These are phyloP conservation scores for Kodamaea sp. DNA, from an alignment of 1,139 yeast genomes.

Conservation along the genomic window DNA sequence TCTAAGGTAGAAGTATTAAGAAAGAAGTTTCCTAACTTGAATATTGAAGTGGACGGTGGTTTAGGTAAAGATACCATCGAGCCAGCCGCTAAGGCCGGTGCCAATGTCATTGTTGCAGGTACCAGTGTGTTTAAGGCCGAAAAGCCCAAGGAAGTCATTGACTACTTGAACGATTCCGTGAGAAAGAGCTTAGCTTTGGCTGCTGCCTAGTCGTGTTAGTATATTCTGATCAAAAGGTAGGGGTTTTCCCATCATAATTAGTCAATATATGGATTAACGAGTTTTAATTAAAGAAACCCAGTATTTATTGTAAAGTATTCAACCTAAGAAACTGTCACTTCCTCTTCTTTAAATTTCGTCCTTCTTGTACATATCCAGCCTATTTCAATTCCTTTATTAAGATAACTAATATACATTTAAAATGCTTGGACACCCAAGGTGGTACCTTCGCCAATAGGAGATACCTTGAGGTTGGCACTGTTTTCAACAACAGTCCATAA, in stretches of 20 bases:
- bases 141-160: conserved; percentile 74
- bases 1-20: conserved; percentile 84
- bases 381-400: conserved; percentile 2
- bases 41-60: conserved; percentile 98
- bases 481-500: conserved; percentile 71
- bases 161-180: conserved; percentile 64
- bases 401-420: conserved; percentile 21
- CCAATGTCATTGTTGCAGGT: conserved; percentile 97
- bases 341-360: not conserved
- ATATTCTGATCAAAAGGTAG: not conserved
- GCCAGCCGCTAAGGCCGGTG: conserved; percentile 90
- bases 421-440: conserved; percentile 74
- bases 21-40: conserved; percentile 68
- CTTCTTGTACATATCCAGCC: no score
- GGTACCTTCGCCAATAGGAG: conserved; percentile 69
- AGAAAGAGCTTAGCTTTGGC: conserved; percentile 22
- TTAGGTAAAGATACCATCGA: conserved; percentile 81
- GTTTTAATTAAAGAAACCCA: no score
- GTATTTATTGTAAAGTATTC: not conserved
- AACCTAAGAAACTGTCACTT: no score
- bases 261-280: no score
- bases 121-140: conserved; percentile 87
- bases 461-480: conserved; percentile 43
- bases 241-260: not conserved
- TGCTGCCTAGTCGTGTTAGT: not conserved